Base-by-base conservation (phyloP, 768 basidiomycete genomes). In the Tylopilus sp. region DNA sequence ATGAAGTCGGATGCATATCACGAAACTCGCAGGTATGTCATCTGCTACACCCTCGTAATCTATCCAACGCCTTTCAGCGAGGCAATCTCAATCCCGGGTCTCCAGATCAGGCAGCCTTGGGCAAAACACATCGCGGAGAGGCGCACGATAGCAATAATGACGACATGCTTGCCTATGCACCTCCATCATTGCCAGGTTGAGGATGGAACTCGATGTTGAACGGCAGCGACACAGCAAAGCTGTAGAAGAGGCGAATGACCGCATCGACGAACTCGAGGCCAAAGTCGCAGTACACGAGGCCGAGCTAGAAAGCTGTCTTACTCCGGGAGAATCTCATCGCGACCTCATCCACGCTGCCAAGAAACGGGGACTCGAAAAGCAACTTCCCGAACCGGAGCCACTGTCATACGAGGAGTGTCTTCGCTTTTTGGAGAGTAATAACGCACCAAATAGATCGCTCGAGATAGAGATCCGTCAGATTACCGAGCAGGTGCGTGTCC, bases 201-300 rank as follows among this genome's bases (percentile, higher is more conserved):
- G 74, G 23, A 64, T 50, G 20, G 73, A 79, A 56, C 71, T 78
- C 26, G 74, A 76, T 23, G 48, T 66, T 1, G 81, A 82, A 57
- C 72, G 74, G 3, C 57, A 58, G 38, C 73, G 73, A 0, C 80
- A 80, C 56, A 57, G 56, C 11, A 65, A 65, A n/a, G 75, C 72
- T 1, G 68, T 67, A 10, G 64, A 72, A 17, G 66, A 70, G 3
- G 70, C 74, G 0, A 75, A 78, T 43, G 57, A 64, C 1, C 72
- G 74, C 43, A 72, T 80, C 20, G 62, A 72, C 5, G 64, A 68
- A n/a, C 70, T 86, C 3, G n/a, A n/a, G n/a, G n/a, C n/a, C n/a
- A n/a, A n/a, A n/a, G n/a, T n/a, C n/a, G n/a, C n/a, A n/a, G n/a
- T 76, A 5, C 71, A 81, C n/a, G 83, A 85, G 40, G 75, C 75